Evolutionary conservation across 768 basidiomycete genomes (phyloP), one percentile per base, ranked within the genome.

Genomic region (Pulveroboletus sp.): DNA sequence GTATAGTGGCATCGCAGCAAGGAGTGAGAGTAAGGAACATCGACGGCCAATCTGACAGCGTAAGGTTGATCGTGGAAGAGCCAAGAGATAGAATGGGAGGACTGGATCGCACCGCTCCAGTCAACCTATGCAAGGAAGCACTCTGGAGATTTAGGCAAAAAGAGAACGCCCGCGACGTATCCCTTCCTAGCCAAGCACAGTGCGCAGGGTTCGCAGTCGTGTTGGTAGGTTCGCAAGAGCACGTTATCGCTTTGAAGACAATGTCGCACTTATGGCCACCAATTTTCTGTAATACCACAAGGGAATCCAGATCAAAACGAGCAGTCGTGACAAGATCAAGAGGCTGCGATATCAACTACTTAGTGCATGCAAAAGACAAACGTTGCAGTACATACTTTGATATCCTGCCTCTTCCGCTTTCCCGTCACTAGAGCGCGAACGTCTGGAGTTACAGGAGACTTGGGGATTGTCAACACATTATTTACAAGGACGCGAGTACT

Each of bases 31-130:
- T n/a, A 12, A 67, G 53, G 37, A 83, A 62, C 56, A 83, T 80
- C 35, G 75, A 63, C 9, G 83, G 81, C 85, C 84, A 89, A 62
- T 82, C 80, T 3, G 76, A 76, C 19, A 74, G 64, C 20, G 85
- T 64, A 14, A 76, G 46, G 5, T 68, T 62, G 20, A 59, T 39
- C 12, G 58, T 56, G 41, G 47, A 49, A 12, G 53, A 43, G 24
- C 74, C 74, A 14, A 83, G 51, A 73, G 43, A 50, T 30, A 68
- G n/a, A 40, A 68, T 29, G 9, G 54, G 58, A 53, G 35, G 30
- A 27, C 42, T 50, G 36, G 51, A 73, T 61, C 43, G 55, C 60
- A 54, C 69, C 64, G 23, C 63, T 59, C 56, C 53, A 16, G 65
- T 69, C 35, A 62, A 70, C 41, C 82, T 68, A 46, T 81, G 76